Evolutionary conservation across 192 early-diverging fungal genomes (phyloP).

Genomic region (Rhizoclosmatium globosum): DNA sequence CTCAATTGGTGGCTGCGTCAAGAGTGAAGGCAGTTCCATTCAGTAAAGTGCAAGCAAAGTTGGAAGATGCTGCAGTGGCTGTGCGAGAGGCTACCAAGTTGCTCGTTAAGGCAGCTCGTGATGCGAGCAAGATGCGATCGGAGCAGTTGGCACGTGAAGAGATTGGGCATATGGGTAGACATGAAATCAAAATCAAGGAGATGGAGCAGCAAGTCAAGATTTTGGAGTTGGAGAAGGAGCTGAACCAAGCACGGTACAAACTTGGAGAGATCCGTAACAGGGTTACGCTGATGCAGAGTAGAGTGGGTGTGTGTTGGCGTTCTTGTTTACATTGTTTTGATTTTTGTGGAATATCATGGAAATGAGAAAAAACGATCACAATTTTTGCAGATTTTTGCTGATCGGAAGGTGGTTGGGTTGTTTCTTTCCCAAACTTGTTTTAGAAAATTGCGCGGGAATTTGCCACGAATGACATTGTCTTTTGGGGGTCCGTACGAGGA

Average conservation of each 20-base stretch:
- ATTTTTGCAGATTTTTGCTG: too few relatives aligned
- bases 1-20: conserved; percentile 95
- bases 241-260: conserved; percentile 82
- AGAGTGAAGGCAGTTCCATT: conserved; percentile 93
- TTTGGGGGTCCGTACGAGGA: too few relatives aligned
- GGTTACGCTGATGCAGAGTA: conserved; percentile 65
- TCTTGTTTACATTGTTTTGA: neutral
- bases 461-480: too few relatives aligned
- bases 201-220: conserved; percentile 99
- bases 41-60: conserved; percentile 90
- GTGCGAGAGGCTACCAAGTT: conserved; percentile 92
- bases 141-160: conserved; percentile 70
- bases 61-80: conserved; percentile 92
- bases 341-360: neutral
- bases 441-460: too few relatives aligned
- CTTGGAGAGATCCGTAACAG: conserved; percentile 93
- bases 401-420: too few relatives aligned
- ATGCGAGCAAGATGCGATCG: conserved; percentile 67
- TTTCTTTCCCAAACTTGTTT: too few relatives aligned
- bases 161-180: conserved; percentile 77
- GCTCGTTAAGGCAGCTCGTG: conserved; percentile 92
- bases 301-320: neutral
- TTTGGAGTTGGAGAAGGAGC: conserved; percentile 92
- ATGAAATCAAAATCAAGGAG: conserved; percentile 95
- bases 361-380: neutral